These are phyloP conservation scores for Mycena epipterygia DNA, from an alignment of 768 basidiomycete species.

Conservation along the genomic window DNA sequence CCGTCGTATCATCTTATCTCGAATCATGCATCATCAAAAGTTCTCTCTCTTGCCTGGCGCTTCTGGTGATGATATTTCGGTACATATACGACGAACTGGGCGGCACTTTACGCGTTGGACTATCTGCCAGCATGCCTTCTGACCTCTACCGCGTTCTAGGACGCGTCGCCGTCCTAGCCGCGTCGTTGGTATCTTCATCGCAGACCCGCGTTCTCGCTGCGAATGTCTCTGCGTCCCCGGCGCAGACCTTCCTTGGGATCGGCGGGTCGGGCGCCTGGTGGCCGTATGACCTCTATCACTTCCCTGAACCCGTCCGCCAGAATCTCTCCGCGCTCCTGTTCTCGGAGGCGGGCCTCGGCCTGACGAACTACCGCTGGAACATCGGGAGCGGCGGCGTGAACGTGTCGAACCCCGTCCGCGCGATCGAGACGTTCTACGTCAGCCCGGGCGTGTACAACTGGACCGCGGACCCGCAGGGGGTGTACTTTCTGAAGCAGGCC, in stretches of 20 bases:
- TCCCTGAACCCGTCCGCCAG: constrained; percentile 54
- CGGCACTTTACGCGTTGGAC: background rate
- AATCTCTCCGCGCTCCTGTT: constrained; percentile 58
- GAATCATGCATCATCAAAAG: background rate
- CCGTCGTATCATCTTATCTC: background rate
- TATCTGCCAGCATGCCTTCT: background rate
- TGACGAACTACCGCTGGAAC: constrained; percentile 60
- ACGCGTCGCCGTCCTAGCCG: background rate
- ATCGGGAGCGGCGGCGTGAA: constrained; percentile 58
- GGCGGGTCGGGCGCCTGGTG: constrained; percentile 64
- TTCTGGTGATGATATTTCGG: background rate
- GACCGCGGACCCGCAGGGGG: constrained; percentile 53
- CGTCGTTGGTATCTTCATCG: background rate
- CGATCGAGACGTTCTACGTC: constrained; percentile 54
- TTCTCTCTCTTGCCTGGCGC: background rate
- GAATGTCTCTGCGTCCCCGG: constrained; percentile 44
- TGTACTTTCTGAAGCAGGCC: constrained; percentile 56
- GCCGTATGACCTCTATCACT: constrained; percentile 58
- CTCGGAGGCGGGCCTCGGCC: constrained; percentile 51
- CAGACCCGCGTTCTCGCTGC: constrained; percentile 26
- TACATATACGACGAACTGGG: background rate
- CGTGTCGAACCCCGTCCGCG: constrained; percentile 54
- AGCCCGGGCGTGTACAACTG: constrained; percentile 55
- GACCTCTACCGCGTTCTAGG: background rate
- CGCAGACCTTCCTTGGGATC: constrained; percentile 55